A percentile compares a stretch with the other conserved stretches of the same genome.
phyloP scores from a whole-genome alignment of 1,284 basidiomycete genomes.

The Taiwanofungus camphoratus region DNA sequence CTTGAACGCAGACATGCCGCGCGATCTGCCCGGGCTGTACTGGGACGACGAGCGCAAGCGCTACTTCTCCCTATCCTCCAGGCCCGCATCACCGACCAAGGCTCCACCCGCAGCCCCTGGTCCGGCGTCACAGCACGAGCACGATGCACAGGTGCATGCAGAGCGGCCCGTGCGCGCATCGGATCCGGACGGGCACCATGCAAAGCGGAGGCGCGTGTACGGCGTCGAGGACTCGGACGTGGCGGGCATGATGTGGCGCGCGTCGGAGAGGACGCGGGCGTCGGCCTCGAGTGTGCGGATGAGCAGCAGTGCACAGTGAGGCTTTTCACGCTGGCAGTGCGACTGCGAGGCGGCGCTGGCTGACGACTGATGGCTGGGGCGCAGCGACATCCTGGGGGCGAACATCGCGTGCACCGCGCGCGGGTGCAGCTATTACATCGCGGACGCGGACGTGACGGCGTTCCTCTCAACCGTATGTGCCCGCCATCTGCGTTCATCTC shows the following conservation, averaged over 20 bases:
- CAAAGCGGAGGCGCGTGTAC: conserved; percentile 3
- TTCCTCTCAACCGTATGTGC: not conserved
- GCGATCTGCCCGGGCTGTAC: conserved; percentile 27
- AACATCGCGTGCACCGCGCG: conserved; percentile 1
- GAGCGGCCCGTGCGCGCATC: no score
- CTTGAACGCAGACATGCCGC: no score
- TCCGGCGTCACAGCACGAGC: not conserved
- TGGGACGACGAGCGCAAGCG: conserved; percentile 27
- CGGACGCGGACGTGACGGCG: not conserved
- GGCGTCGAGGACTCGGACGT: no score
- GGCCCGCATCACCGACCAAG: conserved; percentile 8
- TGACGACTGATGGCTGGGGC: not conserved
- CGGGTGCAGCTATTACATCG: not conserved
- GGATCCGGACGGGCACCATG: conserved; percentile 2
- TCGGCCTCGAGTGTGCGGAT: not conserved
- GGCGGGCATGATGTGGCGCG: conserved; percentile 3
- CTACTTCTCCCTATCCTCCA: conserved; percentile 26
- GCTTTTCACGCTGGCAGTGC: not conserved
- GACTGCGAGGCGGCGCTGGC: not conserved
- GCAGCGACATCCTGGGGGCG: conserved; percentile 6
- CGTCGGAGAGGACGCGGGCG: conserved; percentile 6
- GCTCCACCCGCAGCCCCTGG: not conserved
- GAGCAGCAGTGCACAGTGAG: conserved; percentile 13
- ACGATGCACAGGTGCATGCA: no score
- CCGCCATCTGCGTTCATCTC: not conserved